Evolutionary conservation across 208 protist species (phyloP).

Genomic region (Balamuthia mandrillaris): DNA sequence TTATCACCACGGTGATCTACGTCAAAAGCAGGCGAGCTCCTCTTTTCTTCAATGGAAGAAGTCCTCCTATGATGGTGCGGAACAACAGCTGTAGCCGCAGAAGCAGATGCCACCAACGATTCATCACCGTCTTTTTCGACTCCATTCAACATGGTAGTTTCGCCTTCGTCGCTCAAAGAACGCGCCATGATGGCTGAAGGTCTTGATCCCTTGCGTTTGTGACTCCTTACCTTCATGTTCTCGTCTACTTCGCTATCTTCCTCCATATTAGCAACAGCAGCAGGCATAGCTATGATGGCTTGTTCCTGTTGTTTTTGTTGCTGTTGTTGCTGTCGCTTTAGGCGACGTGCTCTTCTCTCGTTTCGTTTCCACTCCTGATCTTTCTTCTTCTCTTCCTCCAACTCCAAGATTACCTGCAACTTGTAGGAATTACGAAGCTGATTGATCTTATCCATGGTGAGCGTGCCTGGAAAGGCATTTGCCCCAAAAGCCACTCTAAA

Average conservation of each 20-base stretch:
- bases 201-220: no score
- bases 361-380: background rate
- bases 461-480: background rate
- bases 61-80: no score
- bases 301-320: background rate
- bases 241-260: background rate
- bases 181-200: no score
- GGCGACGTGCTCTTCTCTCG: background rate
- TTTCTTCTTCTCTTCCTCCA: background rate
- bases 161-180: no score
- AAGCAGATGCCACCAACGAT: no score
- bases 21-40: no score
- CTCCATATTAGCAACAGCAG: background rate
- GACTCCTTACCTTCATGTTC: background rate
- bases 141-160: no score
- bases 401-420: constrained; percentile 8
- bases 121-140: no score
- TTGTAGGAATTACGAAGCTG: constrained; percentile 29
- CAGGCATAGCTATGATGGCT: background rate
- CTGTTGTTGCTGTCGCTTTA: background rate
- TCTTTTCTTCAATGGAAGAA: no score
- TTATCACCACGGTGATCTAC: no score
- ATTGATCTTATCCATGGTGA: constrained; percentile 26
- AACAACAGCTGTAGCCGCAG: no score
- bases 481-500: constrained; percentile 9